phyloP scores from a whole-genome alignment of 1,284 basidiomycete species.

The Agaricales sp. region DNA sequence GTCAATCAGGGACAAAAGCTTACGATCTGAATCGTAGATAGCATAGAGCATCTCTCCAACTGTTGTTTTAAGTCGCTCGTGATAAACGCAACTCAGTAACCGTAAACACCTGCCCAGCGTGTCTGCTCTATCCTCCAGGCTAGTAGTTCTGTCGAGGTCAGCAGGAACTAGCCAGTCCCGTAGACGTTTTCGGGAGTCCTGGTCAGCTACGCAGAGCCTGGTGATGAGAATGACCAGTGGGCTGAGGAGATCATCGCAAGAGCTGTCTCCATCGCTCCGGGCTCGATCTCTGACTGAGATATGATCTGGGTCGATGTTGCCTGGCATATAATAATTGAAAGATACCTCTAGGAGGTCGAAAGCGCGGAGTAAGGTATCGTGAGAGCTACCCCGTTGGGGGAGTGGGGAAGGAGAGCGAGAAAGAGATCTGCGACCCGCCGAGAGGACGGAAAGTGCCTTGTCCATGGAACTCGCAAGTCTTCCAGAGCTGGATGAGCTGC shows the following conservation, averaged over 20 bases:
- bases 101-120: conserved; percentile 72
- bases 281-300: conserved; percentile 39
- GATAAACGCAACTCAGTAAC: conserved; percentile 65
- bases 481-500: conserved; percentile 19
- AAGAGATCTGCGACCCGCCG: conserved; percentile 42
- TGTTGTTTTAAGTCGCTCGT: conserved; percentile 59
- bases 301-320: conserved; percentile 52
- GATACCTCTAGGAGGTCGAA: conserved; percentile 56
- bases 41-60: conserved; percentile 83
- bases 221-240: conserved; percentile 70
- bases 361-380: conserved; percentile 51
- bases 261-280: conserved; percentile 36
- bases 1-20: conserved; percentile 16
- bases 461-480: conserved; percentile 45
- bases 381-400: conserved; percentile 15
- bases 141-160: conserved; percentile 66
- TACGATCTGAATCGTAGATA: conserved; percentile 73
- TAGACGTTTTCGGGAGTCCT: conserved; percentile 42
- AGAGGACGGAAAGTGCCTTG: conserved; percentile 48
- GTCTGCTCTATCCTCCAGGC: conserved; percentile 64
- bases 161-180: conserved; percentile 62
- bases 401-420: conserved; percentile 45
- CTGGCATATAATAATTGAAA: conserved; percentile 58
- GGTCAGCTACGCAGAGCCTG: conserved; percentile 55
- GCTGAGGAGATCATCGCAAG: conserved; percentile 67